Percentiles rank a stretch among this genome's conserved stretches.
phyloP scores from a whole-genome alignment of 2,329 filamentous ascomycete genomes.

The Fusarium equiseti region DNA sequence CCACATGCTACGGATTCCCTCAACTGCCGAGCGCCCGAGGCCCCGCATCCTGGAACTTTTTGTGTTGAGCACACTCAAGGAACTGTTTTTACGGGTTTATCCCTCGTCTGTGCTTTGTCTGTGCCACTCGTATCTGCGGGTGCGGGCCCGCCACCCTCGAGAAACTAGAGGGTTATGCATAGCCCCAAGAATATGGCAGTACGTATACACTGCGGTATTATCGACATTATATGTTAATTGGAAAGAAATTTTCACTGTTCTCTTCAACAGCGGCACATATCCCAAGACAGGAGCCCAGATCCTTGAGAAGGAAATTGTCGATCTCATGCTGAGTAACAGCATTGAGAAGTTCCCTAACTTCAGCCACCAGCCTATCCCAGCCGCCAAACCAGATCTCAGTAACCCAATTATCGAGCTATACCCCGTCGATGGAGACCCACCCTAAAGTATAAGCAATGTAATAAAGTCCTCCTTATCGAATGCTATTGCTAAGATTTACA shows the following conservation, averaged over 20 bases:
- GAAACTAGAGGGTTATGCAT: neutral
- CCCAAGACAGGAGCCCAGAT: neutral
- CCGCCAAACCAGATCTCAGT: neutral
- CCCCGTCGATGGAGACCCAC: neutral
- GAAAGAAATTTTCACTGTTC: neutral
- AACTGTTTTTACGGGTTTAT: neutral
- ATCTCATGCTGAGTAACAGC: neutral
- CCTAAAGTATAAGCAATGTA: too few relatives aligned
- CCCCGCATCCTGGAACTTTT: slow-evolving; percentile 8
- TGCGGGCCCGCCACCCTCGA: slow-evolving; percentile 29
- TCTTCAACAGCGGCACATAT: neutral
- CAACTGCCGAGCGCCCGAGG: slow-evolving; percentile 31
- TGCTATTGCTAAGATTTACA: too few relatives aligned
- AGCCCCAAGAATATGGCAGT: neutral
- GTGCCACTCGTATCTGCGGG: slow-evolving; percentile 18
- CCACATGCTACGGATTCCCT: neutral
- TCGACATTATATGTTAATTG: neutral
- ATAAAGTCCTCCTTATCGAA: too few relatives aligned
- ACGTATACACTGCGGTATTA: neutral
- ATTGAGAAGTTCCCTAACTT: neutral
- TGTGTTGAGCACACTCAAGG: neutral
- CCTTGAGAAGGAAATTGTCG: neutral
- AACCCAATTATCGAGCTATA: neutral
- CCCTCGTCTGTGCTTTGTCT: slow-evolving; percentile 1
- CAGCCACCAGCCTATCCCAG: neutral